Conservation (phyloP, 768 basidiomycete species). For the Kwoniella mangroviensis region DNA sequence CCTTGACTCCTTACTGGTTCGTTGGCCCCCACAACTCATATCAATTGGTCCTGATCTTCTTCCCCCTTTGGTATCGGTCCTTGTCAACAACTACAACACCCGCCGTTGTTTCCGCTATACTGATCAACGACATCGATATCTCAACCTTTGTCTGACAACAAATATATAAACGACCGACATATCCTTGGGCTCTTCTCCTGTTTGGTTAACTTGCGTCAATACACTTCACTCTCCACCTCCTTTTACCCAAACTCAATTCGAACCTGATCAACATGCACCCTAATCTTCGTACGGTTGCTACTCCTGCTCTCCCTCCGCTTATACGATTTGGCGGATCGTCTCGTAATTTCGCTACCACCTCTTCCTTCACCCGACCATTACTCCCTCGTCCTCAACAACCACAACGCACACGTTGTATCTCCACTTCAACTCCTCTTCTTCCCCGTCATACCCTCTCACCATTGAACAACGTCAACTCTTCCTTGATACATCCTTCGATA, state of each 20-base stretch:
- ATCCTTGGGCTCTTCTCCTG: background rate
- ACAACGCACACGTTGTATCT: conserved; percentile 21
- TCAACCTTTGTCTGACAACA: conserved; percentile 3
- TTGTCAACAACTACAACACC: background rate
- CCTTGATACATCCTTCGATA: background rate
- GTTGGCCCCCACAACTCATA: conserved; percentile 6
- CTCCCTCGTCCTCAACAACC: conserved; percentile 29
- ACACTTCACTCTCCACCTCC: background rate
- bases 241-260: background rate
- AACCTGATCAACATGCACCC: conserved; percentile 46
- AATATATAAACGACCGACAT: conserved; percentile 9
- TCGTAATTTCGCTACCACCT: conserved; percentile 19
- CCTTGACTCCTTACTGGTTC: conserved; percentile 1
- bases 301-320: conserved; percentile 32
- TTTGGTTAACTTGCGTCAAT: background rate
- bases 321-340: conserved; percentile 23
- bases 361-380: conserved; percentile 21
- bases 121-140: background rate
- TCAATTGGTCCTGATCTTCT: conserved; percentile 1
- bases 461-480: background rate
- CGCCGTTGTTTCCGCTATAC: background rate
- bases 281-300: conserved; percentile 42
- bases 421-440: conserved; percentile 31
- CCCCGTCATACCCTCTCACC: conserved; percentile 34
- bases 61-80: background rate